Evolutionary conservation across 208 protist species (phyloP).

Genomic region (Naegleria lovaniensis): DNA sequence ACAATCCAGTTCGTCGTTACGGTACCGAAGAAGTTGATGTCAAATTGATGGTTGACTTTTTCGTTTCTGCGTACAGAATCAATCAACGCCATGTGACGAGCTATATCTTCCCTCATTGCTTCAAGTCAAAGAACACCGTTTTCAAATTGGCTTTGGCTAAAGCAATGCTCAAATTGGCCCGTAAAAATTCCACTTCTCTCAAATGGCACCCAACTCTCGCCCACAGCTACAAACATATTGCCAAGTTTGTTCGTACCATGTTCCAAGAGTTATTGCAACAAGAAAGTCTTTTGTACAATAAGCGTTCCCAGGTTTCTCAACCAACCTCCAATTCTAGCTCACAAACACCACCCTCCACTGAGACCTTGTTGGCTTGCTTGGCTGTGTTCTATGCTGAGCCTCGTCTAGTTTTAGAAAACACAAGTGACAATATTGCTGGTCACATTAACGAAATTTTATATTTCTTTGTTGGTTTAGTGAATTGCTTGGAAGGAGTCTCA

Average conservation of each 20-base stretch:
- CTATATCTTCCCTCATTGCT: background rate
- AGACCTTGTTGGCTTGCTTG: background rate
- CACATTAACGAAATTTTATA: constrained; percentile 26
- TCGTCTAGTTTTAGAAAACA: background rate
- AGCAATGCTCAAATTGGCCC: background rate
- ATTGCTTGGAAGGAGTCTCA: background rate
- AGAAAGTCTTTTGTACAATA: background rate
- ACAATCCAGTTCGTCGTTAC: background rate
- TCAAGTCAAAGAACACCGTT: background rate
- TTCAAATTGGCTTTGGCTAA: background rate
- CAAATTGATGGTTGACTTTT: constrained; percentile 16
- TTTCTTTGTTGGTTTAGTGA: background rate
- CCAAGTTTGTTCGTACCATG: background rate
- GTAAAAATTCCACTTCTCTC: background rate
- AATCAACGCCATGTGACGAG: background rate
- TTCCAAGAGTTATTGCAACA: constrained; percentile 13
- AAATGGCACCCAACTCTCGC: background rate
- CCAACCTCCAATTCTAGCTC: background rate
- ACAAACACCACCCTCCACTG: background rate
- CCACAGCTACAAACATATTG: background rate
- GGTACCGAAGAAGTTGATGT: background rate
- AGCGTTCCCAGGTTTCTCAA: background rate
- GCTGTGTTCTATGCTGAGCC: constrained; percentile 21
- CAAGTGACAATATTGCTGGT: background rate
- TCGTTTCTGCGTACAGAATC: background rate